Base-by-base conservation (phyloP, 1,284 basidiomycete genomes). In the Ganoderma leucocontextum region DNA sequence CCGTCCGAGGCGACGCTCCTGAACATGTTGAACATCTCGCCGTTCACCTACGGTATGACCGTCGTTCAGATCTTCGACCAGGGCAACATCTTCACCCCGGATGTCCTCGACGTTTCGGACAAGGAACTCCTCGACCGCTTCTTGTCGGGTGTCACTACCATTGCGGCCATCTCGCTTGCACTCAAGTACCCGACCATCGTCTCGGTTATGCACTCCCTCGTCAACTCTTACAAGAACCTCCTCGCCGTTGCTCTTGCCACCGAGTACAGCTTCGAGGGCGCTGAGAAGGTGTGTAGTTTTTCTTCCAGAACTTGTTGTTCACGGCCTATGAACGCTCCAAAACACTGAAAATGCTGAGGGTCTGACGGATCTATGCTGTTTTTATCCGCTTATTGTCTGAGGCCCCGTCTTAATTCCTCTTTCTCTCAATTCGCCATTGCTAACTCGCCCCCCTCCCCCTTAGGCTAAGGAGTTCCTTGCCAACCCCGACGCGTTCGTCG, bases 221-320 rank as follows among this genome's bases (percentile, higher is more conserved):
- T 99, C 89, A 98, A 99, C 87, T 89, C 95, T 63, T 99, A 99
- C 94, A 99, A 99, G 93, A 98, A 99, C 89, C 82, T 98, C 74
- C 84, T 99, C 74, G 93, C 95, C 67, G 83, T 99, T 78, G 93
- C 97, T 65, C 84, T 99, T 74, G 92, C 89, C 68, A 98, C 97
- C 75, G 97, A 99, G 66, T 97, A 96, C 90, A 90, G 91, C 73
- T 99, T 99, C 82, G 95, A 98, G 80, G 96, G 92, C 72, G 88
- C 94, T 70, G 94, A 94, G 80, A 95, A 98, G 94, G 95, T 96
- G 72, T 79, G 88, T 77, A 55, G 10, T 5, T n/a, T 44, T 12
- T 65, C 33, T 55, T 70, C 44, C 25, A 69, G 19, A n/a, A 64
- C n/a, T 53, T 25, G 52, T 38, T 38, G 57, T 63, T 68, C 69